phyloP scores from a whole-genome alignment of 495 filamentous ascomycete genomes.

The Neurospora cerealis region DNA sequence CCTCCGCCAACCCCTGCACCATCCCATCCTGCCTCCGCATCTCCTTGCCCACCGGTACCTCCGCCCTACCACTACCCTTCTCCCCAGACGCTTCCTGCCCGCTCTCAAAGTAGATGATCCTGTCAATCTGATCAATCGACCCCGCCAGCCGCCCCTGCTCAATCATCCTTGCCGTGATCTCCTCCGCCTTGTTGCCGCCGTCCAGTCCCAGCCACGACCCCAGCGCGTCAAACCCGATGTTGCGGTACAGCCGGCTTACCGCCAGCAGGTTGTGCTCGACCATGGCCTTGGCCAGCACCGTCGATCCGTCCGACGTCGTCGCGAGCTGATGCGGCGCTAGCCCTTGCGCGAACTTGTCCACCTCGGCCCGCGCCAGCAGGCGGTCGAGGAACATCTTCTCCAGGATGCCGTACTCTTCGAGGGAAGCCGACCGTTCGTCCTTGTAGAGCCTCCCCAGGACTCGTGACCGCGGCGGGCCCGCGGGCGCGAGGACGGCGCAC shows the following conservation, averaged over 20 bases:
- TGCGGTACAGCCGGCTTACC: conserved; percentile 76
- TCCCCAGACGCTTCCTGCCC: conserved; percentile 52
- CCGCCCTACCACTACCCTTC: conserved; percentile 47
- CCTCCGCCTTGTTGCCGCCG: conserved; percentile 67
- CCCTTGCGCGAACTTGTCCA: conserved; percentile 70
- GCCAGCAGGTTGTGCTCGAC: conserved; percentile 92
- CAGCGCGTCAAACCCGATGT: conserved; percentile 73
- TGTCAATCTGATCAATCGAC: conserved; percentile 88
- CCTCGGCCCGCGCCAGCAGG: conserved; percentile 67
- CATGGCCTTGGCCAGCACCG: conserved; percentile 88
- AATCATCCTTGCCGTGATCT: conserved; percentile 88
- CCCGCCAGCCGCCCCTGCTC: conserved; percentile 82
- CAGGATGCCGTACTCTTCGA: conserved; percentile 76
- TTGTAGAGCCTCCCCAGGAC: conserved; percentile 80
- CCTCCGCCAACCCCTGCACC: conserved; percentile 74
- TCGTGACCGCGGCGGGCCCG: conserved; percentile 74
- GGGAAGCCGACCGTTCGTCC: conserved; percentile 69
- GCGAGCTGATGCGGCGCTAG: conserved; percentile 85
- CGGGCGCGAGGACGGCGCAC: conserved; percentile 89
- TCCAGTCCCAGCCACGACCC: conserved; percentile 68
- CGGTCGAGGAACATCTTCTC: conserved; percentile 98
- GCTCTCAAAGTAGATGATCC: conserved; percentile 74
- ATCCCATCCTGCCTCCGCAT: conserved; percentile 82
- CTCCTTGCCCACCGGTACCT: conserved; percentile 51
- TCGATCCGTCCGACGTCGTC: conserved; percentile 75